phyloP scores from a whole-genome alignment of 1,284 basidiomycete genomes.

The Moesziomyces sp. region DNA sequence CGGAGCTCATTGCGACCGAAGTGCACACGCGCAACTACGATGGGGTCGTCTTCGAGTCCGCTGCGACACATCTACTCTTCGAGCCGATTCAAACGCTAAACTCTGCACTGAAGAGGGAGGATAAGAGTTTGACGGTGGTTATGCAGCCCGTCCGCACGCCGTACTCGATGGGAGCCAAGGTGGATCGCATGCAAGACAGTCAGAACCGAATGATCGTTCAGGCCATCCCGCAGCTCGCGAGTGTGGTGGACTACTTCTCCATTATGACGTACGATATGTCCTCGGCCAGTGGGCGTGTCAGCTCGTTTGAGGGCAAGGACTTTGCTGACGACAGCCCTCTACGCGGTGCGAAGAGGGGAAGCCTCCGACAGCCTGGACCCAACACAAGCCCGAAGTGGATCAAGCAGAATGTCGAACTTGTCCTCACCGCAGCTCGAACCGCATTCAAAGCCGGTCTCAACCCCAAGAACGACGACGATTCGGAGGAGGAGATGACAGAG shows the following conservation, averaged over 20 bases:
- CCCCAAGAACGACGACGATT: not conserved
- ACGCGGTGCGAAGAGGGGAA: conserved; percentile 32
- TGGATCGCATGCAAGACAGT: conserved; percentile 11
- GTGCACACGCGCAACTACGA: conserved; percentile 19
- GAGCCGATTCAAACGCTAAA: conserved; percentile 26
- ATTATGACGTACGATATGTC: conserved; percentile 60
- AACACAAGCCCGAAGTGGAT: conserved; percentile 48
- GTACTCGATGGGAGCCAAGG: conserved; percentile 10
- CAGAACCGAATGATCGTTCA: conserved; percentile 45
- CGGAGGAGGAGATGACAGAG: conserved; percentile 1
- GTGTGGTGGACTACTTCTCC: conserved; percentile 39
- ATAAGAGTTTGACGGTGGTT: conserved; percentile 27
- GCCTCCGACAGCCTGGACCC: conserved; percentile 39
- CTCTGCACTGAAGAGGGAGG: conserved; percentile 1
- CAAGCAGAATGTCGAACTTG: conserved; percentile 27
- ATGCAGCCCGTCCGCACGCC: conserved; percentile 37
- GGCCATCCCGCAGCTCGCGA: conserved; percentile 31
- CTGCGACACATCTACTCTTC: conserved; percentile 42
- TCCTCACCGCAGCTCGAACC: conserved; percentile 12
- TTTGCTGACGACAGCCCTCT: conserved; percentile 41
- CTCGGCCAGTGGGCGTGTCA: conserved; percentile 14
- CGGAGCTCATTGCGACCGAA: conserved; percentile 22
- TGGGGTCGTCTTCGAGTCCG: conserved; percentile 41
- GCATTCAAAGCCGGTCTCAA: conserved; percentile 5
- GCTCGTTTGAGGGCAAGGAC: conserved; percentile 12